Conservation (phyloP, 1,284 basidiomycete species). For the Ganoderma lingzhi region DNA sequence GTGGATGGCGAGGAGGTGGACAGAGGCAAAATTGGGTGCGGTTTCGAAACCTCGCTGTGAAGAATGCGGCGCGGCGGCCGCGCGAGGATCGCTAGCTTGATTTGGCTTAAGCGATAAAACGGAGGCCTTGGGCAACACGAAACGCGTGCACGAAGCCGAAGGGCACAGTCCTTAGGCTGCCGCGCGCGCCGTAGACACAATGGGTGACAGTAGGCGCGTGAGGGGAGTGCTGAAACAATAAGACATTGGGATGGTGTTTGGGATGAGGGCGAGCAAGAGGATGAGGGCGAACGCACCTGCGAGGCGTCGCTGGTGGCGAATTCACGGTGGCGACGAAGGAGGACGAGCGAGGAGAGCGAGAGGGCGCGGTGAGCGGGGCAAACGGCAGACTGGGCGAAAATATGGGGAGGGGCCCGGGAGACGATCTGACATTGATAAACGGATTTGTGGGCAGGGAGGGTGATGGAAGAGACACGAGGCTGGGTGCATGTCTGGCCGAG, state of each 20-base stretch:
- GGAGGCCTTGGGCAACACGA: slow-evolving; percentile 18
- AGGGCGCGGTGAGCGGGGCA: background rate
- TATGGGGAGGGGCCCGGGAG: slow-evolving; percentile 37
- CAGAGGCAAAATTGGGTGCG: slow-evolving; percentile 25
- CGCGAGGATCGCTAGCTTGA: slow-evolving; percentile 31
- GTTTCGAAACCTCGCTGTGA: slow-evolving; percentile 31
- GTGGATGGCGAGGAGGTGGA: slow-evolving; percentile 24
- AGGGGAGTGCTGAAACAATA: slow-evolving; percentile 19
- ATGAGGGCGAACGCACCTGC: slow-evolving; percentile 15
- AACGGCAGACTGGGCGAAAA: slow-evolving; percentile 28
- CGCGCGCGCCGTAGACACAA: slow-evolving; percentile 3
- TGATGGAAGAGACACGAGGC: slow-evolving; percentile 72
- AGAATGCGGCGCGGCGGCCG: slow-evolving; percentile 25
- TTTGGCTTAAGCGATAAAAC: slow-evolving; percentile 24
- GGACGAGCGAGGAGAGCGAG: background rate
- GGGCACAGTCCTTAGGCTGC: slow-evolving; percentile 19
- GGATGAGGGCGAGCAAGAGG: slow-evolving; percentile 7
- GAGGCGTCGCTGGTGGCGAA: slow-evolving; percentile 2
- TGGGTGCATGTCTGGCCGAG: slow-evolving; percentile 67
- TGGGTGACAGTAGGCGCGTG: slow-evolving; percentile 19
- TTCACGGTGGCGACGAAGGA: background rate
- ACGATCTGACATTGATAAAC: slow-evolving; percentile 49
- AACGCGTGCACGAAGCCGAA: slow-evolving; percentile 24
- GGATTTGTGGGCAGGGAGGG: slow-evolving; percentile 41
- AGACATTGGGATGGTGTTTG: slow-evolving; percentile 11